Conservation (phyloP, 139 green algal genomes). For the Coccomyxa sp. region DNA sequence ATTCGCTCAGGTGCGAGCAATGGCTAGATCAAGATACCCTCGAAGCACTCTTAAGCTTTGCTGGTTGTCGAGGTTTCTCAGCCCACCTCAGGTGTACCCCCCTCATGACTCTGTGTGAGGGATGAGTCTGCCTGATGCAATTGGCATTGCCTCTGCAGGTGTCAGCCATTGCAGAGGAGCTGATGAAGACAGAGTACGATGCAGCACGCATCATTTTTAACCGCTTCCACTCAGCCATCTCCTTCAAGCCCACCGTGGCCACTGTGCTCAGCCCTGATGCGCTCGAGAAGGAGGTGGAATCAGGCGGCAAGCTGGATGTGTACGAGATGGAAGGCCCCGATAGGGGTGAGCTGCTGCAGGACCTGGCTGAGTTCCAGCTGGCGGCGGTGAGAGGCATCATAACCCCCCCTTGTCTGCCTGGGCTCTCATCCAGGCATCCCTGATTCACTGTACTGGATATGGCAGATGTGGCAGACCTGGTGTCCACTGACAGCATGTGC, state of each 20-base stretch:
- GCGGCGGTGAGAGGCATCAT: constrained; percentile 50
- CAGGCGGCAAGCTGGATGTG: constrained; percentile 74
- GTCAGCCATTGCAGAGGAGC: constrained; percentile 80
- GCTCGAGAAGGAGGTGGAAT: constrained; percentile 72
- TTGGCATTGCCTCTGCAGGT: constrained; percentile 34
- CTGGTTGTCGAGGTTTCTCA: no score
- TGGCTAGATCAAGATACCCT: no score
- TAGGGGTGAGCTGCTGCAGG: constrained; percentile 76
- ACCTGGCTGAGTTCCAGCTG: constrained; percentile 96
- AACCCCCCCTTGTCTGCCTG: not conserved
- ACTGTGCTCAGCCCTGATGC: constrained; percentile 84
- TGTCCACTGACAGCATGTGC: no score
- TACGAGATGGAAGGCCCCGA: constrained; percentile 96
- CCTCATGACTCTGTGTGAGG: no score
- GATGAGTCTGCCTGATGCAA: no score
- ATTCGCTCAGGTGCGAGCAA: constrained; percentile 59
- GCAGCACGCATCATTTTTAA: constrained; percentile 87
- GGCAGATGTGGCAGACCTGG: no score
- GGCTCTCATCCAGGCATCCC: not conserved
- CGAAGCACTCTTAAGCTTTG: not conserved
- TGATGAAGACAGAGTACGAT: constrained; percentile 85
- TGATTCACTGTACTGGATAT: not conserved
- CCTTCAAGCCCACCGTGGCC: constrained; percentile 90
- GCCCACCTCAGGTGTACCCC: no score
- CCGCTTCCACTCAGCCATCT: constrained; percentile 86